These are phyloP conservation scores for Saksenaea oblongispora DNA, from an alignment of 371 early-diverging fungal species.

Conservation along the genomic window DNA sequence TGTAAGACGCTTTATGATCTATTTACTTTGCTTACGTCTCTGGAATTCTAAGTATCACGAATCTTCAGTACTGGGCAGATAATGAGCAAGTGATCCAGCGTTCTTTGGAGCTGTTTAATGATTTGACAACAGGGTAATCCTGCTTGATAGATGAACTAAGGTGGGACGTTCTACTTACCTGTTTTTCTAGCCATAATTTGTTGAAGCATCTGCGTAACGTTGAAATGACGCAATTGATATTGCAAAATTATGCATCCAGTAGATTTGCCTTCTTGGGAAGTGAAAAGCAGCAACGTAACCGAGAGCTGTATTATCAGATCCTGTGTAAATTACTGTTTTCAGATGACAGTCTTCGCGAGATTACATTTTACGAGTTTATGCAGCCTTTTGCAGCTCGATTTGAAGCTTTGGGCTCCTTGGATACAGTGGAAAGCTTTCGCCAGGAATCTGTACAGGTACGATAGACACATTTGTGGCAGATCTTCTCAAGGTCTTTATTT, in stretches of 20 bases:
- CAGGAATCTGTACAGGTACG: constrained; percentile 46
- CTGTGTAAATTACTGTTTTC: constrained; percentile 75
- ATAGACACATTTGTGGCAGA: not conserved
- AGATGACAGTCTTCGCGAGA: constrained; percentile 62
- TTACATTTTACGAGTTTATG: constrained; percentile 72
- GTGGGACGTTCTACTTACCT: not conserved
- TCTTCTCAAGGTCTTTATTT: not conserved
- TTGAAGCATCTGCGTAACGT: constrained; percentile 61
- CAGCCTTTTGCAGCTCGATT: constrained; percentile 64
- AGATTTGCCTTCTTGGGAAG: constrained; percentile 68
- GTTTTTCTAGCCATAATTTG: not conserved
- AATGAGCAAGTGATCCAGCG: constrained; percentile 28
- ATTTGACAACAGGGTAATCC: constrained; percentile 25
- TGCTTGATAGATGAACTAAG: not conserved
- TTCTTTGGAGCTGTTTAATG: constrained; percentile 65
- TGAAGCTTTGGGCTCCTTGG: constrained; percentile 37
- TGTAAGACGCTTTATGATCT: constrained; percentile 38
- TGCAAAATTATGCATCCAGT: constrained; percentile 69
- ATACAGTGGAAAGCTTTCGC: constrained; percentile 39
- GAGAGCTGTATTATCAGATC: constrained; percentile 75
- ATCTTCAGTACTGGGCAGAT: constrained; percentile 36
- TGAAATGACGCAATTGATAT: constrained; percentile 64
- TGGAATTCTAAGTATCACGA: constrained; percentile 16
- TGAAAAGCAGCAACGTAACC: constrained; percentile 46
- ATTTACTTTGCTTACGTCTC: not conserved